Conservation (phyloP, 768 basidiomycete genomes). For the Tylopilus vinaceipallidus region DNA sequence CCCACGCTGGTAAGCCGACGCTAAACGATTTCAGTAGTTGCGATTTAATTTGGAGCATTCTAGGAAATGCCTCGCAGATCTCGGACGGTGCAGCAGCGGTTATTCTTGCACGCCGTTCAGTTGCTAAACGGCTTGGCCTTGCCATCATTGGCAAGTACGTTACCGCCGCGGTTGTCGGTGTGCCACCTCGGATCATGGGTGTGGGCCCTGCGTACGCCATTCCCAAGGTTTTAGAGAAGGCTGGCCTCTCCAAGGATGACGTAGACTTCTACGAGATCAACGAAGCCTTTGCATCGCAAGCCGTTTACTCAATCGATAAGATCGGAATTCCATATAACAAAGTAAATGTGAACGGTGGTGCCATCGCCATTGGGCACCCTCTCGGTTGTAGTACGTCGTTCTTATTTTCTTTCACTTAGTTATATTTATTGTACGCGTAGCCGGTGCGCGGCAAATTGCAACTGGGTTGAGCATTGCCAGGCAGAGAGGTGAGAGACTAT, state of each 20-base stretch:
- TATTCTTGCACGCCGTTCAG: constrained; percentile 73
- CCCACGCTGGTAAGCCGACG: constrained; percentile 59
- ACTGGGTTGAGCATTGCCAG: constrained; percentile 82
- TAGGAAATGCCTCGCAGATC: constrained; percentile 83
- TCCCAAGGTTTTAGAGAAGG: constrained; percentile 65
- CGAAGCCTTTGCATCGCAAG: constrained; percentile 86
- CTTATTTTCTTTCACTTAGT: constrained; percentile 4
- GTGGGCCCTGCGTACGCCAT: constrained; percentile 90
- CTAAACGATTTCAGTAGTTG: background rate
- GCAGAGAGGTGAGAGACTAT: constrained; percentile 71
- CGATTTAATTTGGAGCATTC: background rate
- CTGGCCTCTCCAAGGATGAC: constrained; percentile 64
- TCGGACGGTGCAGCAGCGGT: constrained; percentile 94
- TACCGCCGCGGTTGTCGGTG: constrained; percentile 66
- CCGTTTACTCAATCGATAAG: constrained; percentile 67
- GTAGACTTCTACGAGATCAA: constrained; percentile 93
- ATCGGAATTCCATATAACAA: constrained; percentile 72
- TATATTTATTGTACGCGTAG: constrained; percentile 39
- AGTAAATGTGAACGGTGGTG: constrained; percentile 86
- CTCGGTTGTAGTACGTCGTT: constrained; percentile 73
- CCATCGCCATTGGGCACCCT: constrained; percentile 88
- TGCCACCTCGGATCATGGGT: constrained; percentile 88
- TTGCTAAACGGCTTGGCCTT: constrained; percentile 80
- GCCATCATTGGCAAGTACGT: constrained; percentile 87
- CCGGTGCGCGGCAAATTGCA: constrained; percentile 84